A percentile compares a stretch with the other conserved stretches of the same genome.
These are phyloP conservation scores for Pichia californica DNA, from an alignment of 805 yeast species.

Conservation along the genomic window DNA sequence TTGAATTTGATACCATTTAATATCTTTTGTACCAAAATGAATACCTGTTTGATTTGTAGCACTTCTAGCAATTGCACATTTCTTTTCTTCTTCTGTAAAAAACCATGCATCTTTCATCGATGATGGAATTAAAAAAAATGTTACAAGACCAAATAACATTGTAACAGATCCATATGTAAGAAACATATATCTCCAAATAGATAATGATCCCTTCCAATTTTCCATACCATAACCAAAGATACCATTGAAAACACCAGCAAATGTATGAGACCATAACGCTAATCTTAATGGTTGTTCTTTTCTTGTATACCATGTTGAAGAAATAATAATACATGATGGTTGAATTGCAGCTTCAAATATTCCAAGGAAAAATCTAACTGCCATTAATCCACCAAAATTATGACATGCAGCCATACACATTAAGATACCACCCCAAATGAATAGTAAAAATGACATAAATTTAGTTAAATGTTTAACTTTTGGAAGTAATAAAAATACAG, in stretches of 20 bases:
- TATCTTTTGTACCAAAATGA: conserved; percentile 28
- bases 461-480: conserved; percentile 20
- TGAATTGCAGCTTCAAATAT: conserved; percentile 24
- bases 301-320: conserved; percentile 11
- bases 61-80: conserved; percentile 22
- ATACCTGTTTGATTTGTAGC: conserved; percentile 37
- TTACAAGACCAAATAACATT: conserved; percentile 1
- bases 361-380: conserved; percentile 44
- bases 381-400: conserved; percentile 38
- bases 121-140: conserved; percentile 30
- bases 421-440: conserved; percentile 41
- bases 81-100: conserved; percentile 34
- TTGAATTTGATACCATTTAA: conserved; percentile 34
- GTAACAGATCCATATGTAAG: conserved; percentile 21
- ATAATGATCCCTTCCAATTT: conserved; percentile 3
- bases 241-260: conserved; percentile 11
- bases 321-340: conserved; percentile 29
- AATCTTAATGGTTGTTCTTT: conserved; percentile 23
- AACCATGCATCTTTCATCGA: conserved; percentile 42
- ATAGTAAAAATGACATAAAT: conserved; percentile 31
- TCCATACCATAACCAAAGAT: conserved; percentile 13
- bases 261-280: conserved; percentile 15
- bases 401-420: conserved; percentile 40
- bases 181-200: conserved; percentile 39
- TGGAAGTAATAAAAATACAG: conserved; percentile 36